These are phyloP conservation scores for Fusarium oxysporum DNA, from an alignment of 2,329 filamentous ascomycete species.

Conservation along the genomic window DNA sequence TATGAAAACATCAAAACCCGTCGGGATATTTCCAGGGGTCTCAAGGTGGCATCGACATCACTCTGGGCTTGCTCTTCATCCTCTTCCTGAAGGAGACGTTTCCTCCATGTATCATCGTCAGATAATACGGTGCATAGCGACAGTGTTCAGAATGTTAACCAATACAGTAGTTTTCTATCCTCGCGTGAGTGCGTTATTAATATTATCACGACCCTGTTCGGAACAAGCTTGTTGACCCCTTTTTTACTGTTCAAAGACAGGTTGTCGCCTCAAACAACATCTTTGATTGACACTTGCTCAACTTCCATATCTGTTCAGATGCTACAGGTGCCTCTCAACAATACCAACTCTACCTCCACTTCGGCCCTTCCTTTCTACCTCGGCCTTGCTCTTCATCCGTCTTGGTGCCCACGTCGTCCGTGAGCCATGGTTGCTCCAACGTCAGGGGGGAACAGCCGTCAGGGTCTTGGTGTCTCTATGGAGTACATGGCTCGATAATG, in stretches of 20 bases:
- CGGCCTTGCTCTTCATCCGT: constrained; percentile 5
- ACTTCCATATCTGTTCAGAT: not conserved
- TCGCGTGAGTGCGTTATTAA: not conserved
- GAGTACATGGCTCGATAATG: constrained; percentile 32
- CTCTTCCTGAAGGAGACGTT: constrained; percentile 15
- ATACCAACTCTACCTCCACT: constrained; percentile 2
- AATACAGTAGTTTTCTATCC: constrained; percentile 14
- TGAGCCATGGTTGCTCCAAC: constrained; percentile 19
- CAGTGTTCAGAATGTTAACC: not conserved
- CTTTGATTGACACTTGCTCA: not conserved
- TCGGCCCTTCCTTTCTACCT: constrained; percentile 27
- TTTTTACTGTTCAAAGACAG: not conserved
- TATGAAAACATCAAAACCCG: constrained; percentile 8
- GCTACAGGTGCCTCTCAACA: not conserved
- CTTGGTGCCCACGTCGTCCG: constrained; percentile 22
- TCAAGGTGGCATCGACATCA: constrained; percentile 14
- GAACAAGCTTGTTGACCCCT: constrained; percentile 1
- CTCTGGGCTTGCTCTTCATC: not conserved
- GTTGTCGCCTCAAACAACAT: not conserved
- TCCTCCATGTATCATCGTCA: constrained; percentile 13
- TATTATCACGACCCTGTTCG: not conserved
- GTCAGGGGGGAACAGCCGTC: constrained; percentile 25
- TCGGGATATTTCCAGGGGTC: constrained; percentile 21
- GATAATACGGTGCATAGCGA: not conserved
- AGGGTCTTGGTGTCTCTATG: not conserved